Base-by-base conservation (phyloP, 164 flowering plant genomes). In the Magnolia officinalis region DNA sequence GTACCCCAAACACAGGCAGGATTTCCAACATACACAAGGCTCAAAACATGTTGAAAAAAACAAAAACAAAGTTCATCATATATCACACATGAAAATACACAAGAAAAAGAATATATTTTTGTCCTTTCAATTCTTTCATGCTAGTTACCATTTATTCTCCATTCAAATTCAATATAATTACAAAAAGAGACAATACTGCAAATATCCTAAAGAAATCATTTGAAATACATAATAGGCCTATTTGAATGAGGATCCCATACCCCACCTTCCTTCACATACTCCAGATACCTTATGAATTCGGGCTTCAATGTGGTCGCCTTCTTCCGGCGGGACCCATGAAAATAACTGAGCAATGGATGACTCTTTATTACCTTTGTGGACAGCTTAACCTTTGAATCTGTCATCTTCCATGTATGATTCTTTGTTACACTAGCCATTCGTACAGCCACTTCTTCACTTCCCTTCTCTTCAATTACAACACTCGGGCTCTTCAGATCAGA, bases 251-350 rank as follows among this genome's bases (percentile, higher is more conserved):
- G 8, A 76, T 86, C 86, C 87, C 88, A 87, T 19, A 61, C 29
- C 16, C 91, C 91, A 24, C 84, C 87, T 61, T 88, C 89, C 80
- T 83, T 86, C 20, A 85, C 58, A 80, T 85, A 88, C 81, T 86
- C 85, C 71, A 88, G n/a, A 45, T 88, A 88, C 80, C 91, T 83
- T 0, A 85, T 20, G n/a, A 88, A 79, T 52, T 88, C 91, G 0
- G 86, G 89, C 78, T 74, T 87, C 6, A 83, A 78, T 11, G 83
- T 82, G 0, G 85, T 75, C 77, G 4, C 45, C 70, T 86, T 88
- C 82, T 78, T 84, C 76, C 72, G 76, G 14, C 79, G 55, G 7
- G 81, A 77, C 20, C 5, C 8, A 50, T 78, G 73, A 51, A 84
- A 74, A 19, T 83, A 73, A 58, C 80, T 82, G 50, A 85, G 79